Base-by-base conservation (phyloP, 2,329 filamentous ascomycete genomes). In the Aspergillus tubingensis region DNA sequence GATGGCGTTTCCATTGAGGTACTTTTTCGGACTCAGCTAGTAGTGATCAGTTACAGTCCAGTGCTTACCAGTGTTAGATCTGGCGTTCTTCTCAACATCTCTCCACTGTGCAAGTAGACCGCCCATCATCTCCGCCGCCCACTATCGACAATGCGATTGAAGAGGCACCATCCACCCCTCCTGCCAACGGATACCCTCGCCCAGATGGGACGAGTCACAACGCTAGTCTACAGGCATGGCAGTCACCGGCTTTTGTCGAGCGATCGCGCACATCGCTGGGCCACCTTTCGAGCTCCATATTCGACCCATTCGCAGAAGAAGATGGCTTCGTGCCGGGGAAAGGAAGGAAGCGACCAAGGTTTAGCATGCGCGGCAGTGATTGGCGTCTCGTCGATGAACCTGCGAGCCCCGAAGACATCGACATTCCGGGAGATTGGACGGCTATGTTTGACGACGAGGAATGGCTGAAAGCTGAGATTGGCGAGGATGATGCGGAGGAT, bases 161-260 rank as follows among this genome's bases (percentile, higher is more conserved):
- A 13, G 32, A 36, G 32, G 67, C 62, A 38, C 67, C 67, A 15
- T 58, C 68, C 48, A 70, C 73, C 7, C 73, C 71, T 17, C 58
- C 55, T 56, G 66, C 68, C 52, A 70, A 66, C 62, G 57, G 60
- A 61, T 36, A 67, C 60, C 38, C 67, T 59, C n/a, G 47, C 38
- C 25, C 23, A 15, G 32, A 59, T 47, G 56, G 59, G 8, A 27
- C 58, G 25, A 30, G 47, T 15, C n/a, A 57, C n/a, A 27, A 30
- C 36, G 15, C 79, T 49, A 79, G 79, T 8, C 68, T 79, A 48
- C 77, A 81, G 17, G 85, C 89, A 66, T 95, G 87, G 78, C 81
- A 85, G 4, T 96, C 92, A 2, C 92, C 92, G 0, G 91, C 91
- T 0, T 96, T 96, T 67, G 77, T 91, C 19, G 93, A 90, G 73